These are phyloP conservation scores for Anthracocystis walkeri DNA, from an alignment of 1,284 basidiomycete genomes.

Conservation along the genomic window DNA sequence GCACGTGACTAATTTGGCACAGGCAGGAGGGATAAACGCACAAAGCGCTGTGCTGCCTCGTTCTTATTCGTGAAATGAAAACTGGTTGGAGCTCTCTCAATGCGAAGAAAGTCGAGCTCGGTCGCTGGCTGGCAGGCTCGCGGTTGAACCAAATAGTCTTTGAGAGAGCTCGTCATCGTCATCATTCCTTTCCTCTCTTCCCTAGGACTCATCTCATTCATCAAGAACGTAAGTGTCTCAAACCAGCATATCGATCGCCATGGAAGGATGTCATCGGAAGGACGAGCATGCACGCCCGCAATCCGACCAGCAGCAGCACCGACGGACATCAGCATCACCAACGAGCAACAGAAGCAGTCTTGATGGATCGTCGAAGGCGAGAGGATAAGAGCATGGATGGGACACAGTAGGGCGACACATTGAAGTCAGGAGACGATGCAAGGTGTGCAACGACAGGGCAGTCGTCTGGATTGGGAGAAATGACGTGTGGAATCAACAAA, in stretches of 20 bases:
- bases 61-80: background rate
- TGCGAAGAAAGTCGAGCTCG: slow-evolving; percentile 5
- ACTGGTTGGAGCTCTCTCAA: background rate
- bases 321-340: background rate
- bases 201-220: slow-evolving; percentile 34
- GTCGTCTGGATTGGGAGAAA: no score
- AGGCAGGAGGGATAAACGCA: background rate
- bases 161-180: slow-evolving; percentile 12
- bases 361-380: background rate
- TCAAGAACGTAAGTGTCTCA: slow-evolving; percentile 44
- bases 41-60: slow-evolving; percentile 10
- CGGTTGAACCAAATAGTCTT: background rate
- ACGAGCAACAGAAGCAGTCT: background rate
- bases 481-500: no score
- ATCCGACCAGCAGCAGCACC: slow-evolving; percentile 4
- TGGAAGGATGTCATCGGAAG: background rate
- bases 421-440: no score
- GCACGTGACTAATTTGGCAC: slow-evolving; percentile 6
- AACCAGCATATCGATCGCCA: background rate
- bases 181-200: slow-evolving; percentile 9
- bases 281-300: background rate
- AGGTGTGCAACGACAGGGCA: no score
- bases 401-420: no score
- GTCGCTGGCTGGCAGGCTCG: slow-evolving; percentile 2
- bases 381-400: background rate